These are phyloP conservation scores for Plantago major DNA, from an alignment of 257 asterid genomes.

Conservation along the genomic window DNA sequence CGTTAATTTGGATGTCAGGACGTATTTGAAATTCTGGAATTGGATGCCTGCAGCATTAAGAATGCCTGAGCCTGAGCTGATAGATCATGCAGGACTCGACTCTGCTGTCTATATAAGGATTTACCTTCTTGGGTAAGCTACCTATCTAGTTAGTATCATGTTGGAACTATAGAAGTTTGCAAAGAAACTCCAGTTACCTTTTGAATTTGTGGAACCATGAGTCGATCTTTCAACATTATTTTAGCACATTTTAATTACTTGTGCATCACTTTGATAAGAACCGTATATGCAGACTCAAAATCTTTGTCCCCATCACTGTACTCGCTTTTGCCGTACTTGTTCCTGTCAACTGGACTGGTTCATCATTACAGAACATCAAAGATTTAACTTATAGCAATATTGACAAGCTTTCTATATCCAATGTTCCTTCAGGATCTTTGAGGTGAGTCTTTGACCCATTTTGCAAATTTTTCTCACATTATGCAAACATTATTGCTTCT, in stretches of 20 bases:
- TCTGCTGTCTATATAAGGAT: conserved; percentile 75
- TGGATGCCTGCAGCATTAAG: conserved; percentile 91
- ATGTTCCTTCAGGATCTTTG: conserved; percentile 67
- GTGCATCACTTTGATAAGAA: neutral
- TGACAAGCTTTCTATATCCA: conserved; percentile 89
- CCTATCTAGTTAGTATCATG: neutral
- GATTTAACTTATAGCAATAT: conserved; percentile 65
- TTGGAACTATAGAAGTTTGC: neutral
- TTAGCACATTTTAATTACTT: conserved; percentile 9
- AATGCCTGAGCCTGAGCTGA: conserved; percentile 85
- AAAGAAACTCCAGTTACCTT: neutral
- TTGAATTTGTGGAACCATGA: conserved; percentile 5
- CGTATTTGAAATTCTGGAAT: conserved; percentile 61
- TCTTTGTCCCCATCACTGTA: conserved; percentile 70
- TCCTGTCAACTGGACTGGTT: conserved; percentile 89
- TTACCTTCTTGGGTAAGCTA: conserved; percentile 80
- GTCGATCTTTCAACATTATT: neutral
- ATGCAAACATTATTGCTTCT: neutral
- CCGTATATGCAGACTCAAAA: conserved; percentile 64
- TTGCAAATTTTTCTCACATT: conserved; percentile 2
- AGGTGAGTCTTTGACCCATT: conserved; percentile 39
- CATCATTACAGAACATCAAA: conserved; percentile 38
- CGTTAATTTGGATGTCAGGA: conserved; percentile 44
- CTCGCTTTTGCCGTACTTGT: conserved; percentile 73
- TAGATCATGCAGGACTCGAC: conserved; percentile 90